Conservation (phyloP, 129 eudicot species). For the Cynara cardunculus region DNA sequence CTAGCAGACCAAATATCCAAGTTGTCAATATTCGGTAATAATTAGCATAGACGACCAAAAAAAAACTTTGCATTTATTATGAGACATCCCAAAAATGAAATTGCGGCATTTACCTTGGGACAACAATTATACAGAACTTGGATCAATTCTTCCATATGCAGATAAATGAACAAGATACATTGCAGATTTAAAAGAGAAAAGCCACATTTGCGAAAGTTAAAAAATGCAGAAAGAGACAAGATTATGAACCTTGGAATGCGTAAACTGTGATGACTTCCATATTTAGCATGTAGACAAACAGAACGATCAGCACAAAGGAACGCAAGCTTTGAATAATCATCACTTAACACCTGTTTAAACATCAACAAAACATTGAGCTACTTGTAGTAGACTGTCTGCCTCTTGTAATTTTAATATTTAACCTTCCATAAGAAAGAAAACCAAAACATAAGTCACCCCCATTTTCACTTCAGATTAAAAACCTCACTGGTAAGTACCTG, state of each 20-base stretch:
- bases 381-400: background rate
- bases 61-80: background rate
- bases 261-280: conserved; percentile 89
- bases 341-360: conserved; percentile 58
- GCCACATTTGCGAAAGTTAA: background rate
- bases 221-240: background rate
- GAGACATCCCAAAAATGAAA: background rate
- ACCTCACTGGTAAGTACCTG: background rate
- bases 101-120: background rate
- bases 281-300: conserved; percentile 86
- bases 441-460: background rate
- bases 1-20: background rate
- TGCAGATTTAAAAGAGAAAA: background rate
- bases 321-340: conserved; percentile 92
- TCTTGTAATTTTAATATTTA: background rate
- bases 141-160: background rate
- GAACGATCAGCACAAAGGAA: conserved; percentile 97
- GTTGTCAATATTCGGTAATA: background rate
- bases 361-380: conserved; percentile 16
- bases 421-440: background rate
- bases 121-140: background rate
- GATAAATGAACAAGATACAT: background rate
- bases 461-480: background rate
- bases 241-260: conserved; percentile 77
- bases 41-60: background rate